Percentiles rank a stretch among this genome's conserved stretches.
Conservation (phyloP, 2,329 filamentous ascomycete species). For the Sclerotinia glacialis region DNA sequence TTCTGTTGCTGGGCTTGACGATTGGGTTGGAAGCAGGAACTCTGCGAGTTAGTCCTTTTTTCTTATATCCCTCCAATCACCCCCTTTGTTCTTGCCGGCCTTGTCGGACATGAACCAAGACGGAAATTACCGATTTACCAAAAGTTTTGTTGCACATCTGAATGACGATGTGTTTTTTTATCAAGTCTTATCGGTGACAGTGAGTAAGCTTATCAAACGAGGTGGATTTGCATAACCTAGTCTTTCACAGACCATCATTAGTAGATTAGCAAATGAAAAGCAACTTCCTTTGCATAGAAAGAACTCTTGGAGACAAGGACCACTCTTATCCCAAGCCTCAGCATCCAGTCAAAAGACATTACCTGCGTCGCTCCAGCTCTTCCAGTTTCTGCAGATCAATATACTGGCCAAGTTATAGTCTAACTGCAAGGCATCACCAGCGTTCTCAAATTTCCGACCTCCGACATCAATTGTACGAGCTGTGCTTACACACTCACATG, state of each 20-base stretch:
- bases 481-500: not conserved
- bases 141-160: conserved; percentile 23
- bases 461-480: not conserved
- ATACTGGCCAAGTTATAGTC: not conserved
- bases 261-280: not conserved
- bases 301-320: not conserved
- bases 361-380: not conserved
- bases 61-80: not conserved
- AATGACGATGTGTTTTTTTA: conserved; percentile 24
- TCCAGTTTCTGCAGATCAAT: conserved; percentile 2
- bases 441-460: conserved; percentile 2
- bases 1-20: not conserved
- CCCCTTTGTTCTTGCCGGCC: conserved; percentile 13
- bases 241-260: not conserved
- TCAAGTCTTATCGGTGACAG: conserved; percentile 20
- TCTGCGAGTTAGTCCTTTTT: not conserved
- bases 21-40: not conserved
- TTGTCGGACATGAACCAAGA: conserved; percentile 3
- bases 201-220: conserved; percentile 21
- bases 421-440: conserved; percentile 3
- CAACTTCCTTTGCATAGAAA: not conserved
- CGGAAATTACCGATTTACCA: conserved; percentile 15
- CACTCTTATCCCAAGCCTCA: not conserved
- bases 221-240: conserved; percentile 6
- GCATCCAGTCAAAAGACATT: not conserved